Conservation (phyloP, 805 yeast species). For the Yamadazyma tumulicola region DNA sequence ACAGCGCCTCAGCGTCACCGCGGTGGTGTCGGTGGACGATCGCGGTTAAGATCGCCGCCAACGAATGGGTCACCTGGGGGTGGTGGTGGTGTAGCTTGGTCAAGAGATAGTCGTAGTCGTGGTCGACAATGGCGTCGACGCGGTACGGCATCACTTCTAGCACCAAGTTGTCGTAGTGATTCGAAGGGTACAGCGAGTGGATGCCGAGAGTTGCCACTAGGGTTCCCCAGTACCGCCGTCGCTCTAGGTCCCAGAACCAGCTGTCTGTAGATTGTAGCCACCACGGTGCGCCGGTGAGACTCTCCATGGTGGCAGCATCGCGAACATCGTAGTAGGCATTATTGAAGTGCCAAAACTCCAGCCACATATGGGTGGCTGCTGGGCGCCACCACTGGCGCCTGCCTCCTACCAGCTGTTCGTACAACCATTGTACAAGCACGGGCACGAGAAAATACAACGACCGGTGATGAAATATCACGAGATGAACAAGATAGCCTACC, state of each 20-base stretch:
- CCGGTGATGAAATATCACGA: constrained; percentile 27
- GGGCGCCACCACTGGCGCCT: constrained; percentile 3
- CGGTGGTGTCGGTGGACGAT: constrained; percentile 5
- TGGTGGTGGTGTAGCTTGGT: constrained; percentile 15
- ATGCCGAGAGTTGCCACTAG: constrained; percentile 13
- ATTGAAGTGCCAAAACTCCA: constrained; percentile 22
- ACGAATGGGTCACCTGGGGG: constrained; percentile 17
- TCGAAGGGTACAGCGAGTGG: constrained; percentile 7
- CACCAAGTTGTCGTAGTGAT: constrained; percentile 20
- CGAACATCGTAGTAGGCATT: constrained; percentile 12
- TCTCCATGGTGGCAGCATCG: constrained; percentile 10
- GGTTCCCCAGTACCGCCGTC: constrained; percentile 27
- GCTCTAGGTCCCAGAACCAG: constrained; percentile 25
- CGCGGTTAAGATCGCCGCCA: constrained; percentile 16
- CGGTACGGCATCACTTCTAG: constrained; percentile 13
- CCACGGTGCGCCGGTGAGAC: constrained; percentile 13
- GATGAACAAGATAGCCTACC: constrained; percentile 32
- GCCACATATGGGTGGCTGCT: constrained; percentile 16
- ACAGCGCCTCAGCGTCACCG: neutral
- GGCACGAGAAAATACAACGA: constrained; percentile 32
- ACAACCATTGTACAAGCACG: constrained; percentile 34
- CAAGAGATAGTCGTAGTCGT: constrained; percentile 4
- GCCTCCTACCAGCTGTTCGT: constrained; percentile 19
- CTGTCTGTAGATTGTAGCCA: constrained; percentile 2
- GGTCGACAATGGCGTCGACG: neutral